phyloP scores from a whole-genome alignment of 2,329 filamentous ascomycete species.

The Aspergillus pseudonomiae region DNA sequence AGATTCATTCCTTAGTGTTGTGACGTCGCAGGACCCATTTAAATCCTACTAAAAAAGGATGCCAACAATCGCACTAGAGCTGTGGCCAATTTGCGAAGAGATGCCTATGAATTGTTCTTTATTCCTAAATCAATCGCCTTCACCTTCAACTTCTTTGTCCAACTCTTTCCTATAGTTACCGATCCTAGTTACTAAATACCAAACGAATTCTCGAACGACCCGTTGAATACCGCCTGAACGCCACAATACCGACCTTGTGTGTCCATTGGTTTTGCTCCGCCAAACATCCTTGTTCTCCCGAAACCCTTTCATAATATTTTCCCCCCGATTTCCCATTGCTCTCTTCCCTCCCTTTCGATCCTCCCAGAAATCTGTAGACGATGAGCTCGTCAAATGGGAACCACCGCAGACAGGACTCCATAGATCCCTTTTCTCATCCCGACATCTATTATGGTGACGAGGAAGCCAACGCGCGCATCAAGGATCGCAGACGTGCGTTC shows the following conservation, averaged over 20 bases:
- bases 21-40: slow-evolving; percentile 3
- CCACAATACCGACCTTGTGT: slow-evolving; percentile 8
- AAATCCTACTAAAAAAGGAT: slow-evolving; percentile 1
- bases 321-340: not conserved
- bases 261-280: slow-evolving; percentile 11
- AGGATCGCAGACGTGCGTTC: slow-evolving; percentile 56
- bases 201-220: not conserved
- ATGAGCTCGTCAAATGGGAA: slow-evolving; percentile 47
- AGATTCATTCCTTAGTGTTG: not conserved
- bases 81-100: not conserved
- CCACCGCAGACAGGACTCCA: slow-evolving; percentile 44
- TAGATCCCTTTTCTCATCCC: slow-evolving; percentile 61
- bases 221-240: not conserved
- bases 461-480: slow-evolving; percentile 48
- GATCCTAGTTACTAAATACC: not conserved
- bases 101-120: not conserved
- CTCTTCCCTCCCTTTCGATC: not conserved
- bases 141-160: not conserved
- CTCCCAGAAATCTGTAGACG: slow-evolving; percentile 18
- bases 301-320: slow-evolving; percentile 6
- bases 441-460: slow-evolving; percentile 63
- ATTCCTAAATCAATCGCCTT: not conserved
- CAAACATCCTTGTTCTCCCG: slow-evolving; percentile 3
- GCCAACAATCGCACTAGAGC: not conserved
- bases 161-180: not conserved